Evolutionary conservation across 257 asterid genomes (phyloP), one percentile per base, ranked within the genome.

Genomic region (Apocynum venetum): DNA sequence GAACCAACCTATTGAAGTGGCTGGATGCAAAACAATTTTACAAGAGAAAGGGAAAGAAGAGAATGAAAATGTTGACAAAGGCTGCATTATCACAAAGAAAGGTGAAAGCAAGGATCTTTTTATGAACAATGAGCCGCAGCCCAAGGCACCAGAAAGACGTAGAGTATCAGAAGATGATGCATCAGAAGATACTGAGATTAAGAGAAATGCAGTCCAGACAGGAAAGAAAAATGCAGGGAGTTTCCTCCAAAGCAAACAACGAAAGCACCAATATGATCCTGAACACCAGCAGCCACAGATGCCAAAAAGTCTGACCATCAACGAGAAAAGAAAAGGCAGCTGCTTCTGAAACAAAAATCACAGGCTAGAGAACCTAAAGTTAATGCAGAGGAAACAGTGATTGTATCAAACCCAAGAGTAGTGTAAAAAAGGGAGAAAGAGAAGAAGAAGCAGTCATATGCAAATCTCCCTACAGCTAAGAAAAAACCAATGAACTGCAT

Each of bases 291-390:
- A 84, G 68, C 80, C 56, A 44, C 80, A 51, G 44, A 79, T 78
- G 80, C 74, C 20, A 84, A 73, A 73, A 87, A 84, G 64, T 44
- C 77, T 25, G 89, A 81, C 38, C 79, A 64, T 71, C 63, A 79
- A 73, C 85, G 86, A 76, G 89, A 77, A 71, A 85, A 82, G 76
- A 85, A 80, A 60, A 82, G 76, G 67, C 84, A 86, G 73, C 89
- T 75, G 66, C 75, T 71, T 80, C 82, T 80, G 76, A 87, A 84
- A 80, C 89, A 83, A 79, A 88, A 79, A 75, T 15, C 77, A 83
- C 80, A 55, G 65, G 77, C 83, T 53, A 84, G 84, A 51, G 80
- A 80, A 81, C 80, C 66, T 2, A 88, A 87, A 83, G 85, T 74
- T 14, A 80, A 76, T 25, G 86, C 76, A 76, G 80, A 70, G 75